Percentiles rank a stretch among this genome's conserved stretches.
These are phyloP conservation scores for Solanum habrochaites DNA, from an alignment of 257 asterid genomes.

Conservation along the genomic window DNA sequence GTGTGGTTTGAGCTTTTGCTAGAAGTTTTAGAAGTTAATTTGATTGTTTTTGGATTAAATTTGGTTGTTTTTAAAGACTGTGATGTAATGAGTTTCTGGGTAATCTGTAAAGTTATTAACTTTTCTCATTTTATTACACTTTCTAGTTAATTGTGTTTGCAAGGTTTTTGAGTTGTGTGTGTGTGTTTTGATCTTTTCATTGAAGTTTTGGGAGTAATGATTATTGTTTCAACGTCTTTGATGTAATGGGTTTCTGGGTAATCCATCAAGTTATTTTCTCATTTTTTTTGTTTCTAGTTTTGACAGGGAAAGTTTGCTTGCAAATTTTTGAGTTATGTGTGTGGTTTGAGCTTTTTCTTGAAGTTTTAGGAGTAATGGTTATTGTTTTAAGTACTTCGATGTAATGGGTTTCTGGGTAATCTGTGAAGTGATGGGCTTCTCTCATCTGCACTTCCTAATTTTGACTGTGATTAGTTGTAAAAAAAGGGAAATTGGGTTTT, in stretches of 20 bases:
- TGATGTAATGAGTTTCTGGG: conserved; percentile 13
- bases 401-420: not conserved
- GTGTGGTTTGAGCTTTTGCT: not conserved
- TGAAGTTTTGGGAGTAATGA: not conserved
- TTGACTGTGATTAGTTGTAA: not conserved
- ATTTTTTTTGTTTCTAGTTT: not conserved
- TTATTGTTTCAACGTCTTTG: conserved; percentile 26
- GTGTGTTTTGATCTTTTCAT: not conserved
- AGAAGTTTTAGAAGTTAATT: not conserved
- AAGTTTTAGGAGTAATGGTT: not conserved
- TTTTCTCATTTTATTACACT: not conserved
- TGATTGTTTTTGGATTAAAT: not conserved
- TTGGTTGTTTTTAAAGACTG: conserved; percentile 23
- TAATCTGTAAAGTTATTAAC: not conserved
- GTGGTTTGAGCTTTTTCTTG: not conserved
- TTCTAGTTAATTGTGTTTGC: not conserved
- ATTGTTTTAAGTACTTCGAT: conserved; percentile 1
- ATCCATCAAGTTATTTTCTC: not conserved
- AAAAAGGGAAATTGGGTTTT: not conserved
- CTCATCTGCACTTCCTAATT: not conserved
- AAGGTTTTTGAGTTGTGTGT: not conserved
- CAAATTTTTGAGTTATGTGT: not conserved
- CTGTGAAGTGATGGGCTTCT: not conserved
- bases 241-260: conserved; percentile 7
- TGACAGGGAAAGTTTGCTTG: not conserved